Evolutionary conservation across 306 rosid species (phyloP).

Genomic region (Crotalaria pallida): DNA sequence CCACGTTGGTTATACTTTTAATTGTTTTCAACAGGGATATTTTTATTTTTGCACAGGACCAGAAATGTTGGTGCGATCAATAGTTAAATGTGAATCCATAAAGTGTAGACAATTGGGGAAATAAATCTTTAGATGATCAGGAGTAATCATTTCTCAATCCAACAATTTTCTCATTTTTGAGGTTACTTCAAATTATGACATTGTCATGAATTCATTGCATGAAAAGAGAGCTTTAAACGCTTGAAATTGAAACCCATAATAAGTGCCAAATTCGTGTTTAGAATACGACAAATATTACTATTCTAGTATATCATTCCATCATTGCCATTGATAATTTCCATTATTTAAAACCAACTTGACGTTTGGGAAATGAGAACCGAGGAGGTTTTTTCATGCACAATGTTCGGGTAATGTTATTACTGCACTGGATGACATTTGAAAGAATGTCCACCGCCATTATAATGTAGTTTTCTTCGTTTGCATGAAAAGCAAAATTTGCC

Average conservation of each 20-base stretch:
- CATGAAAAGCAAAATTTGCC: constrained; percentile 15
- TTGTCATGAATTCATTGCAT: not conserved
- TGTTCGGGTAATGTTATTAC: too few species aligned
- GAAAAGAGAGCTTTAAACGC: not conserved
- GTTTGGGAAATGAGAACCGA: constrained; percentile 9
- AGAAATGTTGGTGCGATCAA: too few species aligned
- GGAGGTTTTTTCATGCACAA: not conserved
- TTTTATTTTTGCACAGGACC: too few species aligned
- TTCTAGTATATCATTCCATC: not conserved
- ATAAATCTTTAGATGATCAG: not conserved
- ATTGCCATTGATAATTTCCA: not conserved
- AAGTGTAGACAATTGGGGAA: too few species aligned
- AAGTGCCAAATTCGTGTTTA: not conserved
- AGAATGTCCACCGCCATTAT: not conserved
- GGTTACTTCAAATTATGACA: not conserved
- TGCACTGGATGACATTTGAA: not conserved
- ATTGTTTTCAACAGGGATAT: too few species aligned
- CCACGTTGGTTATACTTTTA: too few species aligned
- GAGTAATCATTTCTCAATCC: not conserved
- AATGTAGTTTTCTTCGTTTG: not conserved
- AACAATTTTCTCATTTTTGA: not conserved
- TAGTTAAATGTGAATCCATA: too few species aligned
- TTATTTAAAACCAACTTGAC: constrained; percentile 8
- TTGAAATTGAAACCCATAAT: not conserved
- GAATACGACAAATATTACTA: not conserved